Conservation (phyloP, 192 early-diverging fungal genomes). For the Rhizophagus prolifer region DNA sequence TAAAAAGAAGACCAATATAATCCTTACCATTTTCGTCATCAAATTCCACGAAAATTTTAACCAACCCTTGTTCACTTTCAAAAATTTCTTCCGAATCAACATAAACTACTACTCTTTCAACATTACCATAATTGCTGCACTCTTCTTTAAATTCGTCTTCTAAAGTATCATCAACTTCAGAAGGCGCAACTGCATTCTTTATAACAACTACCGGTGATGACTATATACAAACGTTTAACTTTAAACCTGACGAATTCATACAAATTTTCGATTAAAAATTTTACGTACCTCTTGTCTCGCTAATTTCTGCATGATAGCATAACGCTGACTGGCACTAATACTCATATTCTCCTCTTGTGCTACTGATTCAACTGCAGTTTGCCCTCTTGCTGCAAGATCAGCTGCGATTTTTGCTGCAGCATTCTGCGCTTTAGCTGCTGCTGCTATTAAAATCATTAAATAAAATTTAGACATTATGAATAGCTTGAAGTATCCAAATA, state of each 20-base stretch:
- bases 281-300: constrained; percentile 39
- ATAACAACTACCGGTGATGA: constrained; percentile 61
- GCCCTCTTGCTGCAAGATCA: constrained; percentile 43
- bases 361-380: constrained; percentile 48
- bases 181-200: constrained; percentile 67
- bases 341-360: constrained; percentile 55
- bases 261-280: background rate
- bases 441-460: constrained; percentile 19
- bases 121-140: constrained; percentile 76
- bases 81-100: constrained; percentile 40
- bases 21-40: constrained; percentile 48
- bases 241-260: background rate
- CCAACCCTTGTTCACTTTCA: constrained; percentile 48
- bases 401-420: constrained; percentile 49
- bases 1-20: background rate
- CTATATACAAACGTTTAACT: background rate
- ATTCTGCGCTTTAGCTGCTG: constrained; percentile 46
- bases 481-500: constrained; percentile 4
- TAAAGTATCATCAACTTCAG: constrained; percentile 79
- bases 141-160: constrained; percentile 84
- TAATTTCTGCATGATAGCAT: constrained; percentile 73
- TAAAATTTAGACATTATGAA: background rate
- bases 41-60: constrained; percentile 82
- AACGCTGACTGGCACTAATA: constrained; percentile 58
- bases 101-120: constrained; percentile 65